These are phyloP conservation scores for Saccharomyces uvarum DNA, from an alignment of 1,139 yeast genomes.

Conservation along the genomic window DNA sequence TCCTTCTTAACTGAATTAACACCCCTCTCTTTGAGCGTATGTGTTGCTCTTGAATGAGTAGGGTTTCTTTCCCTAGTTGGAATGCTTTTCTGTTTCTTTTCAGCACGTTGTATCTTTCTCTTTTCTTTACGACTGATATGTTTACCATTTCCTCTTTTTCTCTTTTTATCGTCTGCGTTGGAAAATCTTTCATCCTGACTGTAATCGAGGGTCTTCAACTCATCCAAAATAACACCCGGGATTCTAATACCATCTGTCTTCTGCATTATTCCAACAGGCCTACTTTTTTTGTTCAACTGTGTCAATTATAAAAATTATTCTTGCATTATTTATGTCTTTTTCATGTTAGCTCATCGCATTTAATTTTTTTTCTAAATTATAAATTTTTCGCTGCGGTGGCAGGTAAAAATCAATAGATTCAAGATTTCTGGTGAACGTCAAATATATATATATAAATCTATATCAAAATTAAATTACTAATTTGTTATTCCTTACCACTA, in stretches of 20 bases:
- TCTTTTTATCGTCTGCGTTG: slow-evolving; percentile 13
- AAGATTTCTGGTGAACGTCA: not conserved
- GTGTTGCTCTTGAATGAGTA: not conserved
- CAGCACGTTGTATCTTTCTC: slow-evolving; percentile 28
- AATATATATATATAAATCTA: no score
- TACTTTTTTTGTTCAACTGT: not conserved
- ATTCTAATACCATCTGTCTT: slow-evolving; percentile 48
- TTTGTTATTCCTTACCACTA: slow-evolving; percentile 8
- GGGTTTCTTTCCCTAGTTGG: not conserved
- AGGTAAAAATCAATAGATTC: not conserved
- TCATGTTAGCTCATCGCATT: slow-evolving; percentile 16
- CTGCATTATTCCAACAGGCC: not conserved
- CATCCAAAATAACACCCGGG: slow-evolving; percentile 63
- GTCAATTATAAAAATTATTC: slow-evolving; percentile 9
- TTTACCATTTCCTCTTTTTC: slow-evolving; percentile 11
- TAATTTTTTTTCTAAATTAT: not conserved
- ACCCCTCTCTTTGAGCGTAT: not conserved
- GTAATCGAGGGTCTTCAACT: slow-evolving; percentile 45
- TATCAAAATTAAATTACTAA: slow-evolving; percentile 7
- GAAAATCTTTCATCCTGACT: slow-evolving; percentile 27
- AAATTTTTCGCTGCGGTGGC: not conserved
- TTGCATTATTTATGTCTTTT: not conserved
- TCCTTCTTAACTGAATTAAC: not conserved
- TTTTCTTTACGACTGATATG: slow-evolving; percentile 28
- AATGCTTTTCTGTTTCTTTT: slow-evolving; percentile 19